Base-by-base conservation (phyloP, 495 filamentous ascomycete genomes). In the Aspergillus avenaceus region DNA sequence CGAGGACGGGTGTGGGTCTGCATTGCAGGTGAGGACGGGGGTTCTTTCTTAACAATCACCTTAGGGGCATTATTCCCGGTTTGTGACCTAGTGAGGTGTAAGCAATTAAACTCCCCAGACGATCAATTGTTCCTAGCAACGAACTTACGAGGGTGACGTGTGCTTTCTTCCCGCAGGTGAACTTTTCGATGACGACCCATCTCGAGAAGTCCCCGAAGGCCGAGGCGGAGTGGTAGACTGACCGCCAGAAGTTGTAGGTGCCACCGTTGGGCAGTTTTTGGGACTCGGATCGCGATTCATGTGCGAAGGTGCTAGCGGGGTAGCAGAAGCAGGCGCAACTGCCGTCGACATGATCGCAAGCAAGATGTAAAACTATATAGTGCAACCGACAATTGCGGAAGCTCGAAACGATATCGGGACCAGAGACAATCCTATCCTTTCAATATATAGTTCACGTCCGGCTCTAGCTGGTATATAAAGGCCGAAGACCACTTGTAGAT, bases 41-140 rank as follows among this genome's bases (percentile, higher is more conserved):
- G 88, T 66, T 98, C 93, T 72, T 96, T 96, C 77, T 97, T 97
- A 32, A 98, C 91, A 53, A 95, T 82, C 52, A 97, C 92, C 67
- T 87, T 90, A 11, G 88, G 85, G 46, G 79, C 70, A 45, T 70
- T 65, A 53, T 47, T 71, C 45, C 74, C 75, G 53, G 70, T 73
- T 37, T 65, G 70, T 8, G 64, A 64, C 19, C 69, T 70, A 44
- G 32, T 19, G 47, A 41, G 21, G 27, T 18, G 13, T 48, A 7
- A 44, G 45, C 21, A 25, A 48, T 18, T 24, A 16, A 11, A 34
- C 14, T 19, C n/a, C 19, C 1, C 4, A 24, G 9, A 14, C 0
- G 26, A 48, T 38, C 1, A 28, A 14, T 18, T 22, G 16, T 1
- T 18, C 13, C 16, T n/a, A 21, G 34, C 11, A 21, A 18, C 8